Evolutionary conservation across 371 early-diverging fungal species (phyloP), one percentile per base, ranked within the genome.

Genomic region (Mucor velutinosus): DNA sequence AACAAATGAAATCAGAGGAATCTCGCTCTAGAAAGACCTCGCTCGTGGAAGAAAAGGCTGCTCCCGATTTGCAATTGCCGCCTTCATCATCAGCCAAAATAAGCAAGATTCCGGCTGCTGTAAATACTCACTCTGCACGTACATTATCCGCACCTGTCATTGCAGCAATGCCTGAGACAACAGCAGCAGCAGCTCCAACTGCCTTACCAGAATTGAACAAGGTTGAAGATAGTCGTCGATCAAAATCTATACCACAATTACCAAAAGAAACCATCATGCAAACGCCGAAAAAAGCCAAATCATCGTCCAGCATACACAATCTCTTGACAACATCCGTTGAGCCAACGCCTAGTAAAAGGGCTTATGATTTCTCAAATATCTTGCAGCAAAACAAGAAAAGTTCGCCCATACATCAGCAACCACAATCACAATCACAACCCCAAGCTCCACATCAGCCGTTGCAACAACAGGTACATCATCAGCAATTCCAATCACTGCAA

Each of bases 171-270:
- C 11, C 62, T 19, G 29, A 19, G 33, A 19, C 47, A 25, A 3
- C 25, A 33, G 8, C 8, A 37, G 21, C 14, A 6, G 21, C 14
- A 35, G 37, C 12, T 0, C 61, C 3, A 17, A 39, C 21, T 6
- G 21, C 11, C 3, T 64, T 58, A 10, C 33, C 65, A 5, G 30
- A 41, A 56, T 6, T 41, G 15, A 10, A 15, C 27, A 30, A 11
- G 21, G 14, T 14, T 14, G 37, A 11, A 8, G 55, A 39, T 23
- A 62, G 25, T 41, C 58, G 62, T 58, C 56, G 59, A 47, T 43
- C 65, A 17, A 70, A 65, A 45, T 65, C 64, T 66, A 70, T 71
- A 67, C 71, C 71, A 66, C 66, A 66, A 15, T 33, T 58, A 53
- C 21, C 51, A 19, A 51, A 64, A 41, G 53, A 58, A 3, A 56